These are phyloP conservation scores for Coemansia sp. DNA, from an alignment of 192 early-diverging fungal genomes.

Conservation along the genomic window DNA sequence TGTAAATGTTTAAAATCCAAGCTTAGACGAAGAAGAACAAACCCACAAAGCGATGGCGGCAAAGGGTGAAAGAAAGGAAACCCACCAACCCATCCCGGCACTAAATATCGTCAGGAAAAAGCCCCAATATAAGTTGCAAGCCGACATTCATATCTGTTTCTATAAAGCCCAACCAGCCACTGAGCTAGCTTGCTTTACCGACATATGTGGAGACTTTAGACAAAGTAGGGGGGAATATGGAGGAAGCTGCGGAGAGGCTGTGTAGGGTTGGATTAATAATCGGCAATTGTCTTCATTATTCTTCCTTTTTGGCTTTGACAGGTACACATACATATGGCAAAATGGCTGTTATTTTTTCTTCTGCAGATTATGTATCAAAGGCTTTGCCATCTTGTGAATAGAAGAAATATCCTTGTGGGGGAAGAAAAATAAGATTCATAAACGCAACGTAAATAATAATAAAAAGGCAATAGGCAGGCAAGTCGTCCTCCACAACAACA, in stretches of 20 bases:
- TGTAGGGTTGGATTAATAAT: conserved; percentile 1
- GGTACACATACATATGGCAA: not conserved
- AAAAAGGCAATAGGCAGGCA: not conserved
- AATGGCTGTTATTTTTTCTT: not conserved
- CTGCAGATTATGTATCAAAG: conserved; percentile 5
- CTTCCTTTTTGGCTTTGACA: not conserved
- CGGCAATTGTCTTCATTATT: not conserved
- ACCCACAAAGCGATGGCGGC: not conserved
- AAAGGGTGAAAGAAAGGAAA: not conserved
- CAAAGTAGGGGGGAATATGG: not conserved
- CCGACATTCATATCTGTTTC: not conserved
- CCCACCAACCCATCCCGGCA: not conserved
- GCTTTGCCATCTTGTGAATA: not conserved
- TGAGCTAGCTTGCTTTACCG: not conserved
- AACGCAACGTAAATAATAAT: not conserved
- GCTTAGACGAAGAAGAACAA: not conserved
- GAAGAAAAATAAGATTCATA: not conserved
- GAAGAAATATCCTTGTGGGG: not conserved
- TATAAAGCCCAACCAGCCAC: not conserved
- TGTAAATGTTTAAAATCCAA: not conserved
- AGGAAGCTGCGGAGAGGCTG: not conserved
- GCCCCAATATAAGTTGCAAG: not conserved
- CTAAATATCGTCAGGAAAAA: not conserved
- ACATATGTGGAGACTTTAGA: not conserved
- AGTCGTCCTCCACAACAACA: not conserved